Conservation (phyloP, 352 stramenopile genomes). For the Peronospora belbahrii region DNA sequence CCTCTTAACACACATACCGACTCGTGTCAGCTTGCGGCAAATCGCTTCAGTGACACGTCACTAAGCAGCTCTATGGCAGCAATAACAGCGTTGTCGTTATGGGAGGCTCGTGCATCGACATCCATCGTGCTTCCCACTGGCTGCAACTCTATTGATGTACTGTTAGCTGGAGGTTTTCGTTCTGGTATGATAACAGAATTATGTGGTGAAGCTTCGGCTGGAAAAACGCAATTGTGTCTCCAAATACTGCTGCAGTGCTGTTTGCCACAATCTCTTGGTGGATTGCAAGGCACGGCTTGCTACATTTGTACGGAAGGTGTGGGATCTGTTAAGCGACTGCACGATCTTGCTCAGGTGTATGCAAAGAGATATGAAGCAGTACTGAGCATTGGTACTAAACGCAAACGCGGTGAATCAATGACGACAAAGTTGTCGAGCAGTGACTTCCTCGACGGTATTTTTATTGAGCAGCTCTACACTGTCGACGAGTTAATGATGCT, state of each 20-base stretch:
- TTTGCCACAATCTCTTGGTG: slow-evolving; percentile 37
- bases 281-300: slow-evolving; percentile 52
- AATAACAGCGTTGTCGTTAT: slow-evolving; percentile 43
- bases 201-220: slow-evolving; percentile 60
- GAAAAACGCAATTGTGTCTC: slow-evolving; percentile 76
- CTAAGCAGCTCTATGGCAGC: background rate
- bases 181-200: slow-evolving; percentile 64
- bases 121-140: slow-evolving; percentile 39
- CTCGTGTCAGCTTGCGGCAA: background rate
- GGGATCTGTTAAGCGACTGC: slow-evolving; percentile 57
- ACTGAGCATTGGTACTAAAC: slow-evolving; percentile 29
- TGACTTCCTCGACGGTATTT: slow-evolving; percentile 67
- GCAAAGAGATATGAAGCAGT: slow-evolving; percentile 30
- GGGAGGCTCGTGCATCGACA: slow-evolving; percentile 17
- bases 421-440: slow-evolving; percentile 8
- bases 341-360: slow-evolving; percentile 55
- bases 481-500: slow-evolving; percentile 53
- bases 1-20: background rate
- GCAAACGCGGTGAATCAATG: slow-evolving; percentile 31
- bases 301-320: slow-evolving; percentile 81
- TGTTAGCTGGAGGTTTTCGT: slow-evolving; percentile 59
- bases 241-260: slow-evolving; percentile 67
- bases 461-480: slow-evolving; percentile 74
- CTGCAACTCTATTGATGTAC: slow-evolving; percentile 43
- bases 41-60: slow-evolving; percentile 10